These are phyloP conservation scores for Triticum aestivum DNA, from an alignment of 176 grass and related monocot genomes.

Conservation along the genomic window IWGSC_CS_RefSeq_v2.1 NC_057804.1:672275667-672276166, in stretches of 20 bases:
- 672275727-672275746: constrained; percentile 30
- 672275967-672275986: background rate
- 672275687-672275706: constrained; percentile 41
- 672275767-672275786: constrained; percentile 45
- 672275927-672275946: constrained; percentile 45
- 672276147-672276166: too few species aligned
- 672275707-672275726: constrained; percentile 70
- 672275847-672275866: background rate
- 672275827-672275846: background rate
- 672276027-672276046: constrained; percentile 31
- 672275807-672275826: constrained; percentile 41
- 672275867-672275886: background rate
- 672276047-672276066: constrained; percentile 23
- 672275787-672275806: constrained; percentile 37
- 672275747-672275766: constrained; percentile 39
- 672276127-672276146: too few species aligned
- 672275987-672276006: constrained; percentile 42
- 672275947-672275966: constrained; percentile 29
- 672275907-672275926: constrained; percentile 10
- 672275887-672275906: background rate
- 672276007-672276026: constrained; percentile 28
- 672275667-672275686: constrained; percentile 46
- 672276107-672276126: too few species aligned
- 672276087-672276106: constrained; percentile 25
- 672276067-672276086: constrained; percentile 36